A percentile compares a stretch with the other conserved stretches of the same genome.
Conservation (phyloP, 106 monocot species). For the Vanilla planifolia region DNA sequence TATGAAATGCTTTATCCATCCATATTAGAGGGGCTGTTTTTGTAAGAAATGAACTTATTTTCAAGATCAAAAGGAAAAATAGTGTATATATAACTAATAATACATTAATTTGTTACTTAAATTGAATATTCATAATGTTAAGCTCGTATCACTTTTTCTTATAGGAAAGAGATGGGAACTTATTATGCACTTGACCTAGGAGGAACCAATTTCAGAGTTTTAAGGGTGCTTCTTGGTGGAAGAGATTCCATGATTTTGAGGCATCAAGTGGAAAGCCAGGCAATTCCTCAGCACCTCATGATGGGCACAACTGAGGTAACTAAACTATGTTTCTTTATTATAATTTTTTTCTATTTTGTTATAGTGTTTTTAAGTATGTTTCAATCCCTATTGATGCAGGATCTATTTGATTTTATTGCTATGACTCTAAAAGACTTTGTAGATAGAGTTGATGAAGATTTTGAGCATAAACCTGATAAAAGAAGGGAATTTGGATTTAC, state of each 20-base stretch:
- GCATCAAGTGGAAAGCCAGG: conserved; percentile 37
- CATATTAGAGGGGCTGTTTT: no score
- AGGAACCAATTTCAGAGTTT: conserved; percentile 69
- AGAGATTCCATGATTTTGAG: conserved; percentile 30
- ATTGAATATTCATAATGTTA: no score
- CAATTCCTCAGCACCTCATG: conserved; percentile 56
- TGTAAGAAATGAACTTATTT: no score
- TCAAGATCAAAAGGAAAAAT: no score
- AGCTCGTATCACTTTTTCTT: neutral
- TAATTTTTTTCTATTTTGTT: neutral
- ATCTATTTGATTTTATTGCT: conserved; percentile 61
- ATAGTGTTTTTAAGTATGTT: neutral
- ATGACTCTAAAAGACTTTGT: conserved; percentile 33
- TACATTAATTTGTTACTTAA: no score
- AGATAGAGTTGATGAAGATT: conserved; percentile 25
- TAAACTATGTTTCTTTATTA: neutral
- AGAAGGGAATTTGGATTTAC: conserved; percentile 70
- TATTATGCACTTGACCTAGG: conserved; percentile 82
- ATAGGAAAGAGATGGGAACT: conserved; percentile 70
- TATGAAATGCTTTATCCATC: no score
- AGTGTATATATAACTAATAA: no score
- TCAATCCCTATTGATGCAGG: conserved; percentile 20
- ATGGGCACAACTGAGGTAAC: conserved; percentile 57
- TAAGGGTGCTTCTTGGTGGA: conserved; percentile 61
- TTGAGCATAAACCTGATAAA: conserved; percentile 13